A percentile compares a stretch with the other conserved stretches of the same genome.
Conservation (phyloP, 345 rosid genomes). For the Brassica carinata region DNA sequence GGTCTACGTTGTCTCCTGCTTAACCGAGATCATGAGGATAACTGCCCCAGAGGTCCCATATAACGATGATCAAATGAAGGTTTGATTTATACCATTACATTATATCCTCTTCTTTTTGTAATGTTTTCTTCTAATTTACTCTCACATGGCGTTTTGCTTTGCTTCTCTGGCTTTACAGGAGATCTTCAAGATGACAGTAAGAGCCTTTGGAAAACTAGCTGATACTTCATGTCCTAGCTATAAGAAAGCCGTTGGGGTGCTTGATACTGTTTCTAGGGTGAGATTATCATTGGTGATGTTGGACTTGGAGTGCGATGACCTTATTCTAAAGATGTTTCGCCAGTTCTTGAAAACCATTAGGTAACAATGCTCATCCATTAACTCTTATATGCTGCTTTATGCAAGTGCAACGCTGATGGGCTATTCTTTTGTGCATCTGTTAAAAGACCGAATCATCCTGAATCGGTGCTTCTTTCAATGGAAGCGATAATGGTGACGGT, state of each 20-base stretch:
- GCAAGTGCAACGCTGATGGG: slow-evolving; percentile 2
- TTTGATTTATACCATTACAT: neutral
- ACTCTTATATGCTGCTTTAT: neutral
- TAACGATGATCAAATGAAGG: slow-evolving; percentile 74
- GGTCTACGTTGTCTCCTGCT: slow-evolving; percentile 68
- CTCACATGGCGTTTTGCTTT: slow-evolving; percentile 16
- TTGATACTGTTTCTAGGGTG: slow-evolving; percentile 67
- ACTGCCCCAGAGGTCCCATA: slow-evolving; percentile 84
- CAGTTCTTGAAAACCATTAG: slow-evolving; percentile 55
- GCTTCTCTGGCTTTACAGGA: slow-evolving; percentile 52
- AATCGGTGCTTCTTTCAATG: slow-evolving; percentile 53
- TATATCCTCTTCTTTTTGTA: neutral
- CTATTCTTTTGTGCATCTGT: slow-evolving; percentile 34
- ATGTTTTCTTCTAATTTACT: too few relatives aligned
- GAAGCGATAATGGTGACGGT: slow-evolving; percentile 71
- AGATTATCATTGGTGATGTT: slow-evolving; percentile 75
- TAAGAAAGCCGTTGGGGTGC: slow-evolving; percentile 50
- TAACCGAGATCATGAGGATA: slow-evolving; percentile 72
- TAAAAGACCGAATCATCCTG: slow-evolving; percentile 57
- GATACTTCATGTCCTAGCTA: slow-evolving; percentile 56
- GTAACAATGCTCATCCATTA: slow-evolving; percentile 33
- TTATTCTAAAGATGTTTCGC: slow-evolving; percentile 65
- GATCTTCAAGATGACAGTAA: slow-evolving; percentile 55
- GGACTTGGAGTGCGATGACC: slow-evolving; percentile 70
- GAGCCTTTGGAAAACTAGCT: slow-evolving; percentile 61